phyloP scores from a whole-genome alignment of 257 asterid species.

The Solanum virginianum region DNA sequence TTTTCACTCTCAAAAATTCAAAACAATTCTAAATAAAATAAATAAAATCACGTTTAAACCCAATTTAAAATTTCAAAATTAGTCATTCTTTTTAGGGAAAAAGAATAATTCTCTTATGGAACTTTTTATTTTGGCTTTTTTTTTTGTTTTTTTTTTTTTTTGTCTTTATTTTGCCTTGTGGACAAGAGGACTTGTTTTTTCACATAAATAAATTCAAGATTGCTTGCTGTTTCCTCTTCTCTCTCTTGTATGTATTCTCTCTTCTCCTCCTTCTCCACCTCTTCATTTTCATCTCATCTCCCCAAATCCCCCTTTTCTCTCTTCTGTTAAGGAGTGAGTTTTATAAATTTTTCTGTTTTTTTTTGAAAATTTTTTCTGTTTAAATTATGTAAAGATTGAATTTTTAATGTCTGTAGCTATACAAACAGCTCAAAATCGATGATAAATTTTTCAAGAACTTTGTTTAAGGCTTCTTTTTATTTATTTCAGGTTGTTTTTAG shows the following conservation, averaged over 20 bases:
- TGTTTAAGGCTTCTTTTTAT: slow-evolving; percentile 1
- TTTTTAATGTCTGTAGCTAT: neutral
- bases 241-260: neutral
- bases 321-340: slow-evolving; percentile 23
- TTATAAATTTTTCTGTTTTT: neutral
- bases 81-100: neutral
- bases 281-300: slow-evolving; percentile 15
- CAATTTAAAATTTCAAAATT: too few relatives aligned
- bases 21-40: too few relatives aligned
- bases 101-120: neutral
- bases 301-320: neutral
- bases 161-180: neutral
- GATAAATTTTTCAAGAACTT: slow-evolving; percentile 1
- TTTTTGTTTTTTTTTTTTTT: neutral
- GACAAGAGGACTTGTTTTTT: neutral
- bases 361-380: neutral
- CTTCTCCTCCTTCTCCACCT: neutral
- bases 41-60: too few relatives aligned
- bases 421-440: neutral
- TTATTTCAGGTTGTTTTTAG: slow-evolving; percentile 38
- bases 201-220: neutral
- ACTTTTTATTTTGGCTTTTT: neutral
- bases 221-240: neutral
- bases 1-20: neutral
- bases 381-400: neutral